Base-by-base conservation (phyloP, 108 stramenopile species). In the Discostella pseudostelligera region DNA sequence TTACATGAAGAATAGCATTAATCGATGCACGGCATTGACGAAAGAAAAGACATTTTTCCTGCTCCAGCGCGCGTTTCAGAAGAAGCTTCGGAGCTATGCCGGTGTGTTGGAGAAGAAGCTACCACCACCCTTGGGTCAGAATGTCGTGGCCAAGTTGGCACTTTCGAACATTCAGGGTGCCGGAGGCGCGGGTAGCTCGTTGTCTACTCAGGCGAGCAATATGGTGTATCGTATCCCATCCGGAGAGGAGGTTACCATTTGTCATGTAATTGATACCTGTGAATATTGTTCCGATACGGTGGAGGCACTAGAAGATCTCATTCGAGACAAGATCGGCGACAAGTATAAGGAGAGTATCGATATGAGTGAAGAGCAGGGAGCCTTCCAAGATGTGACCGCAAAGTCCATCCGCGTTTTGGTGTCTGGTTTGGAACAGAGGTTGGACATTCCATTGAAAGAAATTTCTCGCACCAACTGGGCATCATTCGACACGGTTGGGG, bases 201-300 rank as follows among this genome's bases (percentile, higher is more conserved):
- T 35, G n/a, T 22, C 70, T 11, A 28, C 70, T 2, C 39, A 72
- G 35, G 53, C 60, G 14, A 36, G 70, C 26, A 36, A 49, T 11
- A 77, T 71, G 20, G 59, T 79, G 4, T 90, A 87, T 60, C 63
- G 76, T 25, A 81, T 96, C 16, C 91, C 91, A 6, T 69, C 67
- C 32, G 96, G 88, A 13, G 94, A 87, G 51, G 97, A 97, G 73
- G 83, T 88, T 8, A 86, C 87, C 4, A 79, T 94, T 28, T 98
- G 97, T 80, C 92, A 95, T 61, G 95, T 97, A 11, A 79, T 98
- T 58, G 90, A 94, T 75, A 98, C 99, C 2, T 97, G 96, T 42
- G 97, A 98, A 56, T 99, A 97, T 69, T 97, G 96, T 58, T 95
- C 94, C 8, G 97, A 99, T 36, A 97, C 97, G 8, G 82, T 94